These are phyloP conservation scores for Paecilomyces dactylethromorphus DNA, from an alignment of 2,329 filamentous ascomycete species.

Conservation along the genomic window DNA sequence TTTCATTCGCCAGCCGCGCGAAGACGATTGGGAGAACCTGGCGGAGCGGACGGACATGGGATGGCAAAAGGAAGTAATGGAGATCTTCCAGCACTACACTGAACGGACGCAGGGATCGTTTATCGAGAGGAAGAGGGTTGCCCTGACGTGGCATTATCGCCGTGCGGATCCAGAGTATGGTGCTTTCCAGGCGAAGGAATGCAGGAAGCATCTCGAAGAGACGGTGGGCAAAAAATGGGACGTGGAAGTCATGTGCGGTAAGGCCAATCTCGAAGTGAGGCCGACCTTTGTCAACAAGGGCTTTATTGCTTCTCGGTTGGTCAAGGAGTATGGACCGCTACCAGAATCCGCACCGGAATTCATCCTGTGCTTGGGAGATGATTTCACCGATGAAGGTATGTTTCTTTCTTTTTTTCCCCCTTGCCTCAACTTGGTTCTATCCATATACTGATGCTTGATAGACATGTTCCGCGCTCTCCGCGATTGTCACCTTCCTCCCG, in stretches of 20 bases:
- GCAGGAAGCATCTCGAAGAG: conserved; percentile 71
- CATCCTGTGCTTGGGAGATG: conserved; percentile 84
- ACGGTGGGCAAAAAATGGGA: conserved; percentile 75
- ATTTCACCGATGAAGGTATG: conserved; percentile 93
- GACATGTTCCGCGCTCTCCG: conserved; percentile 78
- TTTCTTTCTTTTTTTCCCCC: conserved; percentile 4
- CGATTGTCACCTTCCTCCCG: conserved; percentile 47
- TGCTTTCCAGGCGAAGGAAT: conserved; percentile 69
- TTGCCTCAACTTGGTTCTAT: background rate
- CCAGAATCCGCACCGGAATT: conserved; percentile 65
- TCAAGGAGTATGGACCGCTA: conserved; percentile 60
- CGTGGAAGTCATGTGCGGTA: conserved; percentile 93
- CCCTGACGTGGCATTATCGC: conserved; percentile 95
- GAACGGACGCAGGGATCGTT: conserved; percentile 83
- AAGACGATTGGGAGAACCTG: conserved; percentile 77
- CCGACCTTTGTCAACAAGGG: conserved; percentile 98
- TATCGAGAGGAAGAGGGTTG: conserved; percentile 89
- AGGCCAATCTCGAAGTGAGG: conserved; percentile 95
- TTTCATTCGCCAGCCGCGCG: conserved; percentile 78
- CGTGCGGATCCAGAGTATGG: conserved; percentile 83
- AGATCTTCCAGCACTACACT: conserved; percentile 81
- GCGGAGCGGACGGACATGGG: conserved; percentile 82
- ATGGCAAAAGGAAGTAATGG: conserved; percentile 81
- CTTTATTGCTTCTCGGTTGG: conserved; percentile 79
- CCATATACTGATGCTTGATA: conserved; percentile 20